phyloP scores from a whole-genome alignment of 1,139 yeast genomes.

The Zygoascus meyerae region DNA sequence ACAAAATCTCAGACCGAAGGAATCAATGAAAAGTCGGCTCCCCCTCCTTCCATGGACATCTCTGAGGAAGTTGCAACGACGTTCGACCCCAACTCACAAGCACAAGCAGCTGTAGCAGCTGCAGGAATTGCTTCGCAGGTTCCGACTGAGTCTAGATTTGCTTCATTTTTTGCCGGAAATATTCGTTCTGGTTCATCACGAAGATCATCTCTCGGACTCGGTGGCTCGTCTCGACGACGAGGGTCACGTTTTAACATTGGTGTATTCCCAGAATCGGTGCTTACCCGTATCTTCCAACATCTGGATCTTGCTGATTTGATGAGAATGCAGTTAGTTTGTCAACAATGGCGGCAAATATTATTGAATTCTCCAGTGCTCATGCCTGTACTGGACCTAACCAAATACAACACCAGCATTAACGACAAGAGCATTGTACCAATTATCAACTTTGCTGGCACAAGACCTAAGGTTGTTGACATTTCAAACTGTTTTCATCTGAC shows the following conservation, averaged over 20 bases:
- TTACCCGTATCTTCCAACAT: constrained; percentile 48
- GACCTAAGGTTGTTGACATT: constrained; percentile 57
- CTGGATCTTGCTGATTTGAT: constrained; percentile 52
- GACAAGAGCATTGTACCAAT: constrained; percentile 54
- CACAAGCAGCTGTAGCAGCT: constrained; percentile 6
- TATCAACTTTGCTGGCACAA: constrained; percentile 62
- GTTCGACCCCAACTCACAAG: constrained; percentile 6
- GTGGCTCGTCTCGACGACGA: constrained; percentile 33
- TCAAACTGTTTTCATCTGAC: constrained; percentile 73
- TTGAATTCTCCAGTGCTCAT: constrained; percentile 51
- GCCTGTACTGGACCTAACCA: constrained; percentile 48
- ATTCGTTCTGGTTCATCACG: not conserved
- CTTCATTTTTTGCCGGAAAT: not conserved
- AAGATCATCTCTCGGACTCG: not conserved
- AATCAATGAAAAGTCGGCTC: not conserved
- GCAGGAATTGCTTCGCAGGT: constrained; percentile 8
- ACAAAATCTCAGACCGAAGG: not conserved
- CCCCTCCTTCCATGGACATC: constrained; percentile 6
- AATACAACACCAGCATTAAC: constrained; percentile 55
- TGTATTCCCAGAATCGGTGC: constrained; percentile 53
- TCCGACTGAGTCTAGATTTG: constrained; percentile 2
- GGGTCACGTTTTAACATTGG: constrained; percentile 53
- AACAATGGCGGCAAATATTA: constrained; percentile 63
- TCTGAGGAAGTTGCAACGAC: constrained; percentile 7
- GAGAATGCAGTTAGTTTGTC: constrained; percentile 51